Evolutionary conservation across 2,329 filamentous ascomycete genomes (phyloP).

Genomic region (Beauveria asiatica): DNA sequence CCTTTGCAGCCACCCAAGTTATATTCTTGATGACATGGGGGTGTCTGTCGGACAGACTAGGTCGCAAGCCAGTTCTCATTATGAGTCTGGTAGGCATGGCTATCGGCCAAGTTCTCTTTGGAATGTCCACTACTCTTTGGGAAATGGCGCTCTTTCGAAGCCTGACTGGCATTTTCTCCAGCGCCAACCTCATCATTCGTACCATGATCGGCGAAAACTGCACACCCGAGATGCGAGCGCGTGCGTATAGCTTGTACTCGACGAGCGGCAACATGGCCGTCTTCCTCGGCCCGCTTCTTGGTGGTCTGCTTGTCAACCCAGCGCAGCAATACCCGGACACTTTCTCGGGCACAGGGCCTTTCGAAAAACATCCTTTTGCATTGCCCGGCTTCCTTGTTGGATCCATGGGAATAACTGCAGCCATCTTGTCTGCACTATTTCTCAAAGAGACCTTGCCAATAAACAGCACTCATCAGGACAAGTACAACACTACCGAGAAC

Average conservation of each 20-base stretch:
- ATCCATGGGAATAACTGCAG: slow-evolving; percentile 46
- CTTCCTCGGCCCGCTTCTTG: slow-evolving; percentile 62
- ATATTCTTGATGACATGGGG: slow-evolving; percentile 71
- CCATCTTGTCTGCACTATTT: slow-evolving; percentile 43
- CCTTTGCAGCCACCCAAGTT: slow-evolving; percentile 71
- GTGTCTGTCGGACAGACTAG: slow-evolving; percentile 49
- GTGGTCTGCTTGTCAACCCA: slow-evolving; percentile 61
- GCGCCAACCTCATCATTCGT: slow-evolving; percentile 64
- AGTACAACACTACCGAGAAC: not conserved
- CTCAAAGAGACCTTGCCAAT: slow-evolving; percentile 48
- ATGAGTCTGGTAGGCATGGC: slow-evolving; percentile 56
- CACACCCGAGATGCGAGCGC: not conserved
- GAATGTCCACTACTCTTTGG: slow-evolving; percentile 53
- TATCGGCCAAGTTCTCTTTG: slow-evolving; percentile 55
- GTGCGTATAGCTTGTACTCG: not conserved
- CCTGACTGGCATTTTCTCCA: slow-evolving; percentile 63
- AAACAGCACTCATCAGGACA: not conserved
- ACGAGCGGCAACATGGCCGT: slow-evolving; percentile 58
- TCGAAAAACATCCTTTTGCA: slow-evolving; percentile 44
- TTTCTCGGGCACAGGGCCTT: slow-evolving; percentile 36
- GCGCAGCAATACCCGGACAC: slow-evolving; percentile 50
- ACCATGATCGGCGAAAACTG: slow-evolving; percentile 52
- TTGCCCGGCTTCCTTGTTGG: slow-evolving; percentile 44
- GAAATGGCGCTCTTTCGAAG: slow-evolving; percentile 69
- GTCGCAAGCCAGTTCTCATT: slow-evolving; percentile 65